Evolutionary conservation across 192 early-diverging fungal species (phyloP).

Genomic region (Funneliformis geosporum): DNA sequence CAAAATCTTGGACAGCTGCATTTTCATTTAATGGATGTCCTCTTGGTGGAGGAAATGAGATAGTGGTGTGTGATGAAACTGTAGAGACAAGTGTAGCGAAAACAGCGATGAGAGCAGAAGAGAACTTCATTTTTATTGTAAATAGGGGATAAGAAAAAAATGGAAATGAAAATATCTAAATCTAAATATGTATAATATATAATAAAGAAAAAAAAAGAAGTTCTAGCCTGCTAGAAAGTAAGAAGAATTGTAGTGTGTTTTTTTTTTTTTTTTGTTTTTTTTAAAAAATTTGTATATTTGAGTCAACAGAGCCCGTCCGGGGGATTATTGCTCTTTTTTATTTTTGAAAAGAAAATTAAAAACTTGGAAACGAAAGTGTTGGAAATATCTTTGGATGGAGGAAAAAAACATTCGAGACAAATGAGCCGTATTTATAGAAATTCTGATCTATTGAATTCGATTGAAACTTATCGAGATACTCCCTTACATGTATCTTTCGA

Average conservation of each 20-base stretch:
- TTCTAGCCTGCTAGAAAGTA: background rate
- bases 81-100: conserved; percentile 25
- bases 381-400: background rate
- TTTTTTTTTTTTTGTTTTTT: background rate
- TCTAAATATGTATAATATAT: background rate
- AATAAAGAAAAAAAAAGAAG: background rate
- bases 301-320: background rate
- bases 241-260: background rate
- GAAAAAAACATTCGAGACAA: background rate
- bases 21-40: conserved; percentile 36
- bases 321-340: background rate
- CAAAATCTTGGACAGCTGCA: background rate
- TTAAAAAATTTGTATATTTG: background rate
- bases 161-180: background rate
- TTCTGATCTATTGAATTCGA: too few species aligned
- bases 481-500: too few species aligned
- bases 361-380: background rate
- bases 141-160: background rate
- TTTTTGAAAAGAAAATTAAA: background rate
- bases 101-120: background rate
- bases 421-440: background rate
- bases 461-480: too few species aligned
- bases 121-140: background rate
- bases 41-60: conserved; percentile 39
- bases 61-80: conserved; percentile 39